Conservation (phyloP, 1,284 basidiomycete genomes). For the Puccinia coronata region DNA sequence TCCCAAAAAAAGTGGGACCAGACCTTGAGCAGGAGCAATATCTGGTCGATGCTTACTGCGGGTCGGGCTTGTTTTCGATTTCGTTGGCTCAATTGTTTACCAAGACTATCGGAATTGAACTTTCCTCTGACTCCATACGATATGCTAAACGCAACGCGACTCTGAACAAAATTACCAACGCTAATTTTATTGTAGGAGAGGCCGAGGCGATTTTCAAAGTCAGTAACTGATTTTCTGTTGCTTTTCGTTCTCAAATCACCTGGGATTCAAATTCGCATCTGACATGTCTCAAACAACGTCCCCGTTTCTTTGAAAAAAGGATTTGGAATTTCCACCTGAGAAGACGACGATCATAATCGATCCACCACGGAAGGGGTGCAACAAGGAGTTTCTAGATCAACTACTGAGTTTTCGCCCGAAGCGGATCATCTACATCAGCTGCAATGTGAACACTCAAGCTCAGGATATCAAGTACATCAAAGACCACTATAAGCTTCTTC, state of each 20-base stretch:
- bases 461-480: slow-evolving; percentile 74
- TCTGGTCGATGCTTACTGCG: slow-evolving; percentile 59
- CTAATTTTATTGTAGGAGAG: slow-evolving; percentile 64
- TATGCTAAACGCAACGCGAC: slow-evolving; percentile 77
- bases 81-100: slow-evolving; percentile 76
- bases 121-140: slow-evolving; percentile 70
- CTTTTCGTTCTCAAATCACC: no score
- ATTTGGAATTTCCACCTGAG: slow-evolving; percentile 67
- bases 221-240: no score
- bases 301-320: slow-evolving; percentile 60
- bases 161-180: slow-evolving; percentile 66
- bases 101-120: slow-evolving; percentile 83
- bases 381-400: slow-evolving; percentile 57
- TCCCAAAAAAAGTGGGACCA: background rate
- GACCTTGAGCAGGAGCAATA: slow-evolving; percentile 52
- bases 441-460: slow-evolving; percentile 71
- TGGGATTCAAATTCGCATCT: no score
- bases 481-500: slow-evolving; percentile 70
- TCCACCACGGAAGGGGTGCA: slow-evolving; percentile 65
- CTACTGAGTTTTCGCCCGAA: slow-evolving; percentile 55
- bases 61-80: slow-evolving; percentile 87
- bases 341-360: slow-evolving; percentile 76
- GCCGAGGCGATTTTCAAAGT: slow-evolving; percentile 65
- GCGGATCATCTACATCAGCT: slow-evolving; percentile 57
- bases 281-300: no score